Evolutionary conservation across 306 rosid species (phyloP), one percentile per base, ranked within the genome.

Genomic region (Amphicarpaea edgeworthii): DNA sequence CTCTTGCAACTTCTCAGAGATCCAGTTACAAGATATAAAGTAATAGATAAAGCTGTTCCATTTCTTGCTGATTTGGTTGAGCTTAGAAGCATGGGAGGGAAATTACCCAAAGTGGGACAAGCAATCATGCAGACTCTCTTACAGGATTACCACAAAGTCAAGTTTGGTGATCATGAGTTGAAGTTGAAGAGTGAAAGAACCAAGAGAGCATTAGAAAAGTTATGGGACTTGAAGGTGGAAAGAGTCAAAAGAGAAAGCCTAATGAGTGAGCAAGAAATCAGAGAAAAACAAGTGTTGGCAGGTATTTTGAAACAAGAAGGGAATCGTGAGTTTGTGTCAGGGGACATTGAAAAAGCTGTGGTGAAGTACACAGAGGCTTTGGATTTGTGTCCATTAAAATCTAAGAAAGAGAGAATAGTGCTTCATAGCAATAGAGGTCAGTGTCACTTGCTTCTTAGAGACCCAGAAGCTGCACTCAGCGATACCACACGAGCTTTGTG

Each of bases 391-490:
- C 79, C 85, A 16, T 4, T 87, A 12, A 81, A 66, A 15, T 75
- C 20, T 66, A 72, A 68, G 69, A 86, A 77, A 73, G 86, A 91
- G 72, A 87, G 97, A 38, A 7, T 91, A 12, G 97, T 89, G 68
- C 82, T 91, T 32, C 75, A 91, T 62, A 89, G 97, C 82, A 91
- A 89, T 19, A 86, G 89, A 83, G 90, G 87, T 43, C 97, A 91
- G 71, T 89, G 97, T 77, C 66, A 80, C 83, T 83, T 91, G 45
- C 61, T 89, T 57, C 61, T 80, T 71, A 65, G 77, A 71, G 73
- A 87, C 15, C 79, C 89, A 40, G 89, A 85, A 2, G 83, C 81
- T 3, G 90, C 90, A 65, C 66, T 91, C 26, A 84, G 93, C 11
- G 93, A 91, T 41, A 15, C 92, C n/a, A 89, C 93, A 6, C 65